A percentile compares a stretch with the other conserved stretches of the same genome.
These are phyloP conservation scores for Penicillium sp. DNA, from an alignment of 2,329 filamentous ascomycete species.

Conservation along the genomic window DNA sequence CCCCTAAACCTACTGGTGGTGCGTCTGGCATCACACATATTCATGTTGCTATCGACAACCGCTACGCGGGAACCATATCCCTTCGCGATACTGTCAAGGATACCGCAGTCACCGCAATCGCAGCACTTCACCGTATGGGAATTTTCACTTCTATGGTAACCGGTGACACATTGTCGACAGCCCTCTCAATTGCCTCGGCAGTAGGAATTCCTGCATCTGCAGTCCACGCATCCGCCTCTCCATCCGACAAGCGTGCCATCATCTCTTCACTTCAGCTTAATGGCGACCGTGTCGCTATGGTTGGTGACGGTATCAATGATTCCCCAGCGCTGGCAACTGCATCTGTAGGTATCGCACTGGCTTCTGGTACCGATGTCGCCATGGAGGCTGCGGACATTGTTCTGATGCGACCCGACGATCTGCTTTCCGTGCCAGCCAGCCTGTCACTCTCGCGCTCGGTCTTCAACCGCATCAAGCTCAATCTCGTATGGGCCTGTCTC, in stretches of 20 bases:
- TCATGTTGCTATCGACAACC: constrained; percentile 81
- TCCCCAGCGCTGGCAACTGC: constrained; percentile 92
- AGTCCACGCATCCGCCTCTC: constrained; percentile 84
- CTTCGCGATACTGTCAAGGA: constrained; percentile 91
- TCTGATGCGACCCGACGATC: constrained; percentile 86
- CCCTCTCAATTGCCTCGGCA: constrained; percentile 75
- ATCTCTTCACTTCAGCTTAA: constrained; percentile 72
- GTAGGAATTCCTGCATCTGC: constrained; percentile 77
- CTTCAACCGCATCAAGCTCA: constrained; percentile 90
- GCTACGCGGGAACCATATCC: constrained; percentile 78
- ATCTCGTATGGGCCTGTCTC: constrained; percentile 86
- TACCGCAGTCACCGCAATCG: constrained; percentile 76
- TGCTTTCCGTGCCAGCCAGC: constrained; percentile 89
- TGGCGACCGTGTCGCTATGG: constrained; percentile 88
- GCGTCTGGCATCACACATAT: constrained; percentile 80
- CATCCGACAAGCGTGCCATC: constrained; percentile 87
- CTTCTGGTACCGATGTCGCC: constrained; percentile 91
- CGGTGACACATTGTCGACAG: constrained; percentile 84
- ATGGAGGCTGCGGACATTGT: constrained; percentile 98
- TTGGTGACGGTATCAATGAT: constrained; percentile 98
- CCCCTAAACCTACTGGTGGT: constrained; percentile 34
- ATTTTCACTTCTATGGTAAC: constrained; percentile 91
- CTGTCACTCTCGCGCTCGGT: constrained; percentile 80
- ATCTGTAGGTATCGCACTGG: constrained; percentile 88
- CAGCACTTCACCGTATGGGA: constrained; percentile 79